Evolutionary conservation across 164 flowering plant species (phyloP), one percentile per base, ranked within the genome.

Genomic region (Nymphaea thermarum): DNA sequence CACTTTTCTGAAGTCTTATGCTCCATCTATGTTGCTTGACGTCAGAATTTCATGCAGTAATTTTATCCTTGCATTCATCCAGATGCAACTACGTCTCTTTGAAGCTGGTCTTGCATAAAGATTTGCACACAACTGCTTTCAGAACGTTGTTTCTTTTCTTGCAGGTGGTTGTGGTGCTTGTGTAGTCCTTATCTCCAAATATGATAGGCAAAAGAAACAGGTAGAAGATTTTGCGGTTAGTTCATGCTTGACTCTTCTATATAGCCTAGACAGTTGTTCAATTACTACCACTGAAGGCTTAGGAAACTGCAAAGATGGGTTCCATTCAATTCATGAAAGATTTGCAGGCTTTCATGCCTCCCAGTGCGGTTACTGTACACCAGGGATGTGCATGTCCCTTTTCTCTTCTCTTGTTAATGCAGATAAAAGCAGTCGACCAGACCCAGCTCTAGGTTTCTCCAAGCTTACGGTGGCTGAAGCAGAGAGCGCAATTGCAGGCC

Each of bases 111-210:
- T 25, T 25, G 36, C 36, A 25, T 25, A 25, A 25, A 25, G 36
- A 25, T 25, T 25, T 25, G 36, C 1, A 25, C 36, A 1, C 36
- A 25, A 25, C 36, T 25, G 36, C 36, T 25, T 47, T 47, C 55
- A 47, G 55, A 47, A 3, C 7, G 12, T 6, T 47, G 55, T n/a
- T 61, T 61, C 42, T 6, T 68, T 51, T 53, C 42, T 66, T 79
- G 67, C 81, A 93, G 98, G 98, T 72, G 97, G 98, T 63, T 94
- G 97, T 76, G 98, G 97, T 63, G 96, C 97, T 74, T 94, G 96
- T 78, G 84, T 85, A 44, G 98, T 94, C 68, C 78, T 89, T 62
- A 70, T 89, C 44, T 91, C 98, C 17, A 91, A 85, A 71, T 91
- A 86, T 71, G 83, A 91, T 68, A 82, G 90, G 15, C 71, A 70